Conservation (phyloP, 768 basidiomycete species). For the Termitomyces sp. region DNA sequence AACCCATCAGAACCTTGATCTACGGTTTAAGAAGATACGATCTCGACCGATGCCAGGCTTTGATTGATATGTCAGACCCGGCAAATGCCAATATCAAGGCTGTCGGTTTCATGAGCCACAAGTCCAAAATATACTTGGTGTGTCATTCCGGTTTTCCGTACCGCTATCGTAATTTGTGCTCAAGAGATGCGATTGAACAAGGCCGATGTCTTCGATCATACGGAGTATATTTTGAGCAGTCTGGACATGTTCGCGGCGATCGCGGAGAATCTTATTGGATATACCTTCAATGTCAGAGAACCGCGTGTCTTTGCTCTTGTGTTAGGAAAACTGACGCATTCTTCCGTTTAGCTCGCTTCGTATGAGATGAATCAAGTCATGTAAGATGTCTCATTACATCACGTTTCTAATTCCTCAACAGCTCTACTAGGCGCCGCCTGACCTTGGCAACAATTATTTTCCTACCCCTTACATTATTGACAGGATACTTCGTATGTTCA, state of each 20-base stretch:
- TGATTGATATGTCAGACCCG: slow-evolving; percentile 40
- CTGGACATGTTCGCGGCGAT: slow-evolving; percentile 72
- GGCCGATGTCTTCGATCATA: slow-evolving; percentile 75
- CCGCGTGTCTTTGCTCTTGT: background rate
- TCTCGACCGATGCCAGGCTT: slow-evolving; percentile 56
- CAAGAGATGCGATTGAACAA: slow-evolving; percentile 16
- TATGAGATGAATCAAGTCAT: slow-evolving; percentile 76
- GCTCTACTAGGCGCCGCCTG: slow-evolving; percentile 47
- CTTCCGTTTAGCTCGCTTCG: slow-evolving; percentile 48
- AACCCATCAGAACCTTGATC: slow-evolving; percentile 64
- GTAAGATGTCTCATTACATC: slow-evolving; percentile 25
- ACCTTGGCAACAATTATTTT: slow-evolving; percentile 67
- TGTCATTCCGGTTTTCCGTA: slow-evolving; percentile 10
- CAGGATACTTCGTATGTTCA: slow-evolving; percentile 64
- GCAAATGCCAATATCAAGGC: slow-evolving; percentile 31
- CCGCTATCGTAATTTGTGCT: background rate
- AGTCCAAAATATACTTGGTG: slow-evolving; percentile 64
- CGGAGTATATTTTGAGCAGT: slow-evolving; percentile 64
- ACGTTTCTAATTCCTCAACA: background rate
- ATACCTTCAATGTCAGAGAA: slow-evolving; percentile 63
- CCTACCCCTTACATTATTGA: slow-evolving; percentile 62
- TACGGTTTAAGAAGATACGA: slow-evolving; percentile 69
- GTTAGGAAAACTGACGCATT: background rate
- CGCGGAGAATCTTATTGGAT: slow-evolving; percentile 66
- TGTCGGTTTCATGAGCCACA: slow-evolving; percentile 62